These are phyloP conservation scores for Ochromonas danica DNA, from an alignment of 108 stramenopile genomes.

Conservation along the genomic window DNA sequence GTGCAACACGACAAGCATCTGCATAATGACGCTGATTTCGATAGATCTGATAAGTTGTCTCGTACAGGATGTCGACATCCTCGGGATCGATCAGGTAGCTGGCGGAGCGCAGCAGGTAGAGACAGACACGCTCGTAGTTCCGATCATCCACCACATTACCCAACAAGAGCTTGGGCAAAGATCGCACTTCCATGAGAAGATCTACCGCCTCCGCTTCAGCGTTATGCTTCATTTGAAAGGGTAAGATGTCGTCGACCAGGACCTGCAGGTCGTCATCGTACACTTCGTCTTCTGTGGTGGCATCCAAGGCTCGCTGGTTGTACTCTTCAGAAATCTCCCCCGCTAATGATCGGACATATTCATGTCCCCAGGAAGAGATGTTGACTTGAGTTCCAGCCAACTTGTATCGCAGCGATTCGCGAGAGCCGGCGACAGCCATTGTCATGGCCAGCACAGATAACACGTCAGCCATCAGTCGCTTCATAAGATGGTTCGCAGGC, in stretches of 20 bases:
- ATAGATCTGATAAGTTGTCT: conserved; percentile 82
- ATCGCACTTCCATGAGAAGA: conserved; percentile 90
- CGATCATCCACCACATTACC: conserved; percentile 75
- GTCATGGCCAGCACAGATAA: conserved; percentile 97
- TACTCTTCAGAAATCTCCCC: conserved; percentile 97
- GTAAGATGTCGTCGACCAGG: conserved; percentile 94
- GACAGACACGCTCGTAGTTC: conserved; percentile 88
- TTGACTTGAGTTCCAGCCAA: conserved; percentile 69
- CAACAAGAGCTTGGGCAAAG: conserved; percentile 56
- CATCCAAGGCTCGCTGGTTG: conserved; percentile 68
- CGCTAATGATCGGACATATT: conserved; percentile 89
- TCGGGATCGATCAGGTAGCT: conserved; percentile 86
- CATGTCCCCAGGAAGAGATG: conserved; percentile 95
- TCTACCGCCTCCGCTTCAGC: conserved; percentile 98
- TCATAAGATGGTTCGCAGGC: conserved; percentile 38
- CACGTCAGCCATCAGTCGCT: conserved; percentile 76
- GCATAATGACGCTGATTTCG: conserved; percentile 71
- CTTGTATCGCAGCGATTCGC: conserved; percentile 80
- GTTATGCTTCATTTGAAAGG: conserved; percentile 93
- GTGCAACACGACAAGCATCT: conserved; percentile 87
- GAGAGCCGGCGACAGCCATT: conserved; percentile 76
- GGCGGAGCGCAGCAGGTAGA: conserved; percentile 93
- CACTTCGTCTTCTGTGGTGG: conserved; percentile 28
- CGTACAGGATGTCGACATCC: conserved; percentile 81
- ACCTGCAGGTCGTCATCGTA: conserved; percentile 65